phyloP scores from a whole-genome alignment of 2,329 filamentous ascomycete genomes.

The Blumeriella jaapii region DNA sequence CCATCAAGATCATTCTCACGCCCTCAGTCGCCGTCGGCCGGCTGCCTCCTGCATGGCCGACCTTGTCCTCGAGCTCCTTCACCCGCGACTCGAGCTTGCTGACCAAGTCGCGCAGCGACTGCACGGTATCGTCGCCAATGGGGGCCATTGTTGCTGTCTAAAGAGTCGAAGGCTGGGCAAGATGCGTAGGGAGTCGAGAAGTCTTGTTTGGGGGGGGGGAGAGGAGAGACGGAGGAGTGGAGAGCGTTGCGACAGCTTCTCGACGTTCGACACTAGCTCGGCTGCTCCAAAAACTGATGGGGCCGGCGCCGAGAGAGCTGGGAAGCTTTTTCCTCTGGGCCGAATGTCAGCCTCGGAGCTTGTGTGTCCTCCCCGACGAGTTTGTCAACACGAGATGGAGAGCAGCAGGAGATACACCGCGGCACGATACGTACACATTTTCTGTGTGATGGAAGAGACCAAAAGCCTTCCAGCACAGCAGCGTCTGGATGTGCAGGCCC shows the following conservation, averaged over 20 bases:
- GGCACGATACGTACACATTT: too few species aligned
- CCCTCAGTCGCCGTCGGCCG: constrained; percentile 48
- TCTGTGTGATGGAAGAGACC: too few species aligned
- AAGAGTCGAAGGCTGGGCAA: constrained; percentile 20
- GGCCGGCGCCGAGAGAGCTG: constrained; percentile 1
- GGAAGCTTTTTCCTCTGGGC: constrained; percentile 6
- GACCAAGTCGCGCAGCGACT: constrained; percentile 76
- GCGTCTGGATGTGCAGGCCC: too few species aligned
- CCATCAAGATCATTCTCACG: constrained; percentile 94
- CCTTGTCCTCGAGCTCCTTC: constrained; percentile 67
- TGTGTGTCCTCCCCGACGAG: too few species aligned
- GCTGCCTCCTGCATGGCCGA: constrained; percentile 41
- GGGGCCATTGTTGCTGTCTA: constrained; percentile 61
- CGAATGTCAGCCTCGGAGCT: too few species aligned
- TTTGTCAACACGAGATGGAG: too few species aligned
- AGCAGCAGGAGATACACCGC: too few species aligned
- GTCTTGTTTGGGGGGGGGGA: constrained; percentile 4
- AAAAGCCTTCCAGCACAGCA: too few species aligned
- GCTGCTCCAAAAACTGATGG: constrained; percentile 5
- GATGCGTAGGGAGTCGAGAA: constrained; percentile 10
- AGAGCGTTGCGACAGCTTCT: constrained; percentile 14
- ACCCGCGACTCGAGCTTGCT: constrained; percentile 76
- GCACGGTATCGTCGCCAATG: constrained; percentile 68
- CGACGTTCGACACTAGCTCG: too few species aligned
- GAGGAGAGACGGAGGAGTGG: constrained; percentile 6